Conservation (phyloP, 2,329 filamentous ascomycete species). For the Microdochium bolleyi region DNA sequence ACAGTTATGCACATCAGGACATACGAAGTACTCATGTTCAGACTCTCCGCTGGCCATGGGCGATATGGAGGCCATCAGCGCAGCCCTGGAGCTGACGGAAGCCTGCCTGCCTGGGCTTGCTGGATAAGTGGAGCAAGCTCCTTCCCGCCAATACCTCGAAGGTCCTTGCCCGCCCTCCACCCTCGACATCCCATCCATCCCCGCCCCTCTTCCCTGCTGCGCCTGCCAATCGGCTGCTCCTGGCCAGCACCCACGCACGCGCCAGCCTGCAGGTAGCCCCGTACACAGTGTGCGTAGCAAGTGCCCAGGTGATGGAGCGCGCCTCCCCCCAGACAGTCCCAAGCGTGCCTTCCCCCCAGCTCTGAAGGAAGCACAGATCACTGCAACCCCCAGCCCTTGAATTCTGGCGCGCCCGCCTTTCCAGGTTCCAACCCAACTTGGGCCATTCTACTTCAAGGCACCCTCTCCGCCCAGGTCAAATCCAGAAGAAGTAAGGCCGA, state of each 20-base stretch:
- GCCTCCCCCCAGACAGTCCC: no score
- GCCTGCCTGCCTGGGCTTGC: no score
- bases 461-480: constrained; percentile 39
- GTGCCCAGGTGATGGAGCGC: background rate
- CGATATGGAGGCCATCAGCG: no score
- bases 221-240: background rate
- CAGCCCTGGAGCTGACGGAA: no score
- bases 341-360: background rate
- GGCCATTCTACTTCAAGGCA: constrained; percentile 27
- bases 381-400: background rate
- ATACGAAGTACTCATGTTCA: no score
- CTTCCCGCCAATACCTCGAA: no score
- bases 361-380: background rate
- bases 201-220: background rate
- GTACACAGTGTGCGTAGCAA: background rate
- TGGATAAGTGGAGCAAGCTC: no score
- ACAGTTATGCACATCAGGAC: no score
- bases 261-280: background rate
- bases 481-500: constrained; percentile 61
- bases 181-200: no score
- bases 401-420: background rate
- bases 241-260: background rate
- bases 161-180: no score
- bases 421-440: background rate
- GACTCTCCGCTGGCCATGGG: no score